Evolutionary conservation across 495 filamentous ascomycete genomes (phyloP).

Genomic region (Penicillium paradoxum): DNA sequence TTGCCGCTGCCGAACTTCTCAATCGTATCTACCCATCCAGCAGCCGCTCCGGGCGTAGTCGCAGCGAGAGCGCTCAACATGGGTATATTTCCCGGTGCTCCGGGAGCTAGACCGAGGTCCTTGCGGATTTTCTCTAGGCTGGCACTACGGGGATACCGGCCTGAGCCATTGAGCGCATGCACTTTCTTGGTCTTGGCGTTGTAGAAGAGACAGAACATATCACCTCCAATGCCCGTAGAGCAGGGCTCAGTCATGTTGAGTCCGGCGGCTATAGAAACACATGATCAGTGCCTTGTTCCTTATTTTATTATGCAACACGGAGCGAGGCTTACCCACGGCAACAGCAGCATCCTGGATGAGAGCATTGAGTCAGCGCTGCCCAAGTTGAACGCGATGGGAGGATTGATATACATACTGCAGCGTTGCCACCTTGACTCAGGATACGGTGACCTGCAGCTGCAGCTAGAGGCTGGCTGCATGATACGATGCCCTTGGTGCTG

Average conservation of each 20-base stretch:
- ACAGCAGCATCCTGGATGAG: constrained; percentile 79
- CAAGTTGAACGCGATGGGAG: background rate
- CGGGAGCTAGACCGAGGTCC: constrained; percentile 62
- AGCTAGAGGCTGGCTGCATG: constrained; percentile 87
- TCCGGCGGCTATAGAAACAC: constrained; percentile 55
- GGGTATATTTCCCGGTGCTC: constrained; percentile 60
- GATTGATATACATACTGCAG: constrained; percentile 58
- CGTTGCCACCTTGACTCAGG: constrained; percentile 83
- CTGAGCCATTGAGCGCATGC: constrained; percentile 85
- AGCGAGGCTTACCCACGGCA: constrained; percentile 59
- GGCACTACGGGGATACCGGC: constrained; percentile 64
- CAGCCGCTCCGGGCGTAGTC: constrained; percentile 85
- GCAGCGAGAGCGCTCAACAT: constrained; percentile 72
- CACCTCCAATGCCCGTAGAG: constrained; percentile 94
- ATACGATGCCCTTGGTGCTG: constrained; percentile 86
- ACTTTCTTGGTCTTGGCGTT: constrained; percentile 75
- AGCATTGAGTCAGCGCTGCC: background rate
- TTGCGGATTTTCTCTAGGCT: constrained; percentile 65
- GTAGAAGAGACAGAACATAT: constrained; percentile 97
- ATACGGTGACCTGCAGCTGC: constrained; percentile 82
- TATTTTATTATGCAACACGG: background rate
- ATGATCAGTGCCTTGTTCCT: background rate
- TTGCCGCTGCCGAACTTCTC: constrained; percentile 89
- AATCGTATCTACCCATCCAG: constrained; percentile 91
- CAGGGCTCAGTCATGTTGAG: constrained; percentile 92